Percentiles rank a stretch among this genome's conserved stretches.
Evolutionary conservation across 805 yeast species (phyloP).

Genomic region (Ogataea trehaloabstinens): DNA sequence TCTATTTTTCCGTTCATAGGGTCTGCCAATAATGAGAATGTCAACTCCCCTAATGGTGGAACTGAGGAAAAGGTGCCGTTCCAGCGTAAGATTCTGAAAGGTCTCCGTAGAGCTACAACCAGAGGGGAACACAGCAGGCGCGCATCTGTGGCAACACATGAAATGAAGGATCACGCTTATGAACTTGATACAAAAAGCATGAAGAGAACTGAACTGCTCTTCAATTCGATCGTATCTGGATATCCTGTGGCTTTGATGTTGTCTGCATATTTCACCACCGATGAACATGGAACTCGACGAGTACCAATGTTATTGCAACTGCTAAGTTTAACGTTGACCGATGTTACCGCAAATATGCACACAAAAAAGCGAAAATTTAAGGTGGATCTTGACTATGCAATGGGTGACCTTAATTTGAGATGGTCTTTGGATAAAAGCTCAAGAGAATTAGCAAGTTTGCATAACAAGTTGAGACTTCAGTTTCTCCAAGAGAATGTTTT

Average conservation of each 20-base stretch:
- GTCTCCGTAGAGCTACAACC: slow-evolving; percentile 17
- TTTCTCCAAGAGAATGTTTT: slow-evolving; percentile 41
- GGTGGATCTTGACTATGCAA: slow-evolving; percentile 86
- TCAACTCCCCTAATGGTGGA: neutral
- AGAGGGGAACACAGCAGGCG: slow-evolving; percentile 11
- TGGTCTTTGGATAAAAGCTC: slow-evolving; percentile 79
- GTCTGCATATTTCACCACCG: slow-evolving; percentile 71
- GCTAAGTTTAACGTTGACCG: slow-evolving; percentile 62
- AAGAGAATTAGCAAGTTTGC: slow-evolving; percentile 69
- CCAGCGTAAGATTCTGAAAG: slow-evolving; percentile 19
- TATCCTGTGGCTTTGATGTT: slow-evolving; percentile 73
- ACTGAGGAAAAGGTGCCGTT: slow-evolving; percentile 17
- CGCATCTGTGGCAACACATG: slow-evolving; percentile 9
- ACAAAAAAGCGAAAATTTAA: slow-evolving; percentile 48
- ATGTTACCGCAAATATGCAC: slow-evolving; percentile 39
- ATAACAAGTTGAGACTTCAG: slow-evolving; percentile 61
- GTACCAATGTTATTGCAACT: slow-evolving; percentile 81
- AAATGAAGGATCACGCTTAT: slow-evolving; percentile 13
- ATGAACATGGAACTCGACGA: slow-evolving; percentile 71
- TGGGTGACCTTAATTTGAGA: slow-evolving; percentile 70
- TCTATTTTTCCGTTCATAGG: slow-evolving; percentile 19
- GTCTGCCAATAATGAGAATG: neutral
- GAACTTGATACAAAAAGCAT: slow-evolving; percentile 25
- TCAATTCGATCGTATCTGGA: slow-evolving; percentile 58
- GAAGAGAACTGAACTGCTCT: slow-evolving; percentile 30